A percentile compares a stretch with the other conserved stretches of the same genome.
These are phyloP conservation scores for Aaosphaeria arxii DNA, from an alignment of 2,329 filamentous ascomycete genomes.

Conservation along the genomic window DNA sequence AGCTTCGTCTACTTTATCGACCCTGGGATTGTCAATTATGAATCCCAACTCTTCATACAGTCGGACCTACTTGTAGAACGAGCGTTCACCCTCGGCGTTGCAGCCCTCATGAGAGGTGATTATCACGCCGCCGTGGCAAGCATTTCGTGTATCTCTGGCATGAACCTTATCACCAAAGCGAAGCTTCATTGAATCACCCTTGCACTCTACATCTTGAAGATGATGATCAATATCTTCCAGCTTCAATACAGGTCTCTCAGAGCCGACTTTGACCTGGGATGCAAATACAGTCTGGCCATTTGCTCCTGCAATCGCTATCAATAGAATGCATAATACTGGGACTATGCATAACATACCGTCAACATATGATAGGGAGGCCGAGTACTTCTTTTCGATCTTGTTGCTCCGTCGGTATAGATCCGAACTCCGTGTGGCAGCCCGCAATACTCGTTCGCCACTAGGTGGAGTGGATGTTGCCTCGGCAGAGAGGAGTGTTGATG, in stretches of 20 bases:
- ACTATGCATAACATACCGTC: slow-evolving; percentile 20
- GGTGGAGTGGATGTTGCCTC: too few species aligned
- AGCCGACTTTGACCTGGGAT: slow-evolving; percentile 30
- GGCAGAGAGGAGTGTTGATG: too few species aligned
- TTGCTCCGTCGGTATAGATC: slow-evolving; percentile 20
- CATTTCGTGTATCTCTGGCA: slow-evolving; percentile 22
- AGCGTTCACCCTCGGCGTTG: slow-evolving; percentile 34
- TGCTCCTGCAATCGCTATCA: neutral
- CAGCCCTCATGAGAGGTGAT: slow-evolving; percentile 37
- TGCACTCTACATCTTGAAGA: slow-evolving; percentile 27
- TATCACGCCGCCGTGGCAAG: slow-evolving; percentile 27
- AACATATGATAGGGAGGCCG: slow-evolving; percentile 29
- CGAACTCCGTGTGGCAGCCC: slow-evolving; percentile 27
- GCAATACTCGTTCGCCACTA: slow-evolving; percentile 19
- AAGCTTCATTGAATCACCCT: slow-evolving; percentile 21
- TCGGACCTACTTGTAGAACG: slow-evolving; percentile 28
- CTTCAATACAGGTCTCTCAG: slow-evolving; percentile 28
- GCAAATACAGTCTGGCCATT: slow-evolving; percentile 25
- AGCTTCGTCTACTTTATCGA: slow-evolving; percentile 17
- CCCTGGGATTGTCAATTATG: slow-evolving; percentile 10
- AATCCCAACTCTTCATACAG: neutral
- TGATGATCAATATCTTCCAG: slow-evolving; percentile 38
- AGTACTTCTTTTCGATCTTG: slow-evolving; percentile 24
- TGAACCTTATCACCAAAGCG: slow-evolving; percentile 23
- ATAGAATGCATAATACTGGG: neutral